Base-by-base conservation (phyloP, 257 asterid species). In the Solanum neorickii region DNA sequence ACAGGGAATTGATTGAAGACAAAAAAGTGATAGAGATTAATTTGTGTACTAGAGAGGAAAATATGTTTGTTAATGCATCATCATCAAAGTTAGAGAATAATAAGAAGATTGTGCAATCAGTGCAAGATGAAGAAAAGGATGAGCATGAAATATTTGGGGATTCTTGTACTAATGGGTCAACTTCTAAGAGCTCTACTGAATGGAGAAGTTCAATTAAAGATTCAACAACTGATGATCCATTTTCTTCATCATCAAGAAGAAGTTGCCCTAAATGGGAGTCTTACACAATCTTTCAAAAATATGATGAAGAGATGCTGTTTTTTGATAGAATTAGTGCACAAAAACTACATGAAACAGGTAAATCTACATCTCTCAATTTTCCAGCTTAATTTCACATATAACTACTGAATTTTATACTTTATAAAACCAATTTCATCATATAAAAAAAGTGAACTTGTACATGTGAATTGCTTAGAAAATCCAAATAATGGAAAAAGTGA, bases 251-350 rank as follows among this genome's bases (percentile, higher is more conserved):
- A 12, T 96, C 99, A 3, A 83, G 99, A 52, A 86, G 99, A 74
- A 96, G 99, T 89, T 96, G 99, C 82, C 98, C 99, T 39, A 95
- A 96, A 44, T 96, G 99, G 99, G 99, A 96, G 74, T 96, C 99
- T 56, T 96, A 96, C 90, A 90, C 98, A 3, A 93, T 96, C 10
- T 96, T 96, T 92, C 99, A 95, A 62, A 96, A 96, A 86, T 96
- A 96, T 84, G 98, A 96, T 29, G 99, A 96, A 68, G 99, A 96
- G 87, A 96, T 96, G 99, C 49, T 94, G 62, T 96, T 94, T 70
- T 84, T 95, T 21, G 99, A 96, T 90, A 86, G 98, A 87, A 94
- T 96, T 20, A 92, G 91, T 59, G 98, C 93, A 9, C 99, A 96
- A 88, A 96, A 96, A 85, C 97, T 96, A 66, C 96, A 91, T 29